Evolutionary conservation across 305 asterid genomes (phyloP), one percentile per base, ranked within the genome.

Genomic region (Fraxinus xanthoxyloides): DNA sequence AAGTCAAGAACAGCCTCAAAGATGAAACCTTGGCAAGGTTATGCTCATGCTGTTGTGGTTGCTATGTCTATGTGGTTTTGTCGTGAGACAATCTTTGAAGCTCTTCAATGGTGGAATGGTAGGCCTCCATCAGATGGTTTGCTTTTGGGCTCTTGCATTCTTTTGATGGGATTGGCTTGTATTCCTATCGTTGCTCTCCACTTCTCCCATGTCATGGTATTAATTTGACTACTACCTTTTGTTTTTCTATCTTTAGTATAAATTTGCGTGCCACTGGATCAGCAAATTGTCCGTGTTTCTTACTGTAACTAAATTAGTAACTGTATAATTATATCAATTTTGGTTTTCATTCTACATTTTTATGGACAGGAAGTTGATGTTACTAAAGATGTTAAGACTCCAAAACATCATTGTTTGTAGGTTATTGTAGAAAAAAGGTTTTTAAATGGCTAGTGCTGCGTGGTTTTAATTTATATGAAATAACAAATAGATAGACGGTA

Each of bases 41-140:
- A 92, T 86, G 91, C 90, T 9, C 99, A 97, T 89, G 96, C 98
- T 48, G 87, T 86, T 72, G 94, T 95, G 75, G 92, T 97, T 90
- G 94, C 97, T 86, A 87, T 93, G 59, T 93, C 98, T 61, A 97
- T 93, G 63, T 97, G 97, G 98, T 93, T 93, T 84, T 94, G 92
- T 83, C 96, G 97, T 54, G 99, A 97, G 83, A 97, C 99, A 70
- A 87, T 97, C 81, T 97, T 97, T 85, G 98, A 97, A 89, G 95
- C 96, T 88, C 98, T 97, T 82, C 99, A 91, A 75, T 97, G 99
- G 98, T 97, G 97, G 98, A 82, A 92, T 84, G 99, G 99, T 79
- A 93, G 98, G 88, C 87, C 97, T 84, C 99, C 99, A 77, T 91
- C 98, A 43, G 98, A 93, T 87, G 99, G 98, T 81, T 91, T 97